A percentile compares a stretch with the other conserved stretches of the same genome.
Evolutionary conservation across 257 asterid genomes (phyloP).

Genomic region (Fraxinus excelsior): DNA sequence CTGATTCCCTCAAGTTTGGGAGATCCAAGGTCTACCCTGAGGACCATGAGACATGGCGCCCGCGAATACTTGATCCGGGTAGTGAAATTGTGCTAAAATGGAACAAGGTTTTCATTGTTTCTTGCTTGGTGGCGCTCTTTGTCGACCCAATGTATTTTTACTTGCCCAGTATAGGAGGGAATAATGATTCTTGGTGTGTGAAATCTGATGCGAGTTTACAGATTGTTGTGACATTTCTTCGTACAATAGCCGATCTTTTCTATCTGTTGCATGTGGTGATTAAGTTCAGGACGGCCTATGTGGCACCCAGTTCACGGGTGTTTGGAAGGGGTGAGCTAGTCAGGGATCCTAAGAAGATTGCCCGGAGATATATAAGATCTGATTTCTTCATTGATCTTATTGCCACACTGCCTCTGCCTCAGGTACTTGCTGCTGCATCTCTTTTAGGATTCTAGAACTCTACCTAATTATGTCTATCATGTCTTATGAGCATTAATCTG

Average conservation of each 20-base stretch:
- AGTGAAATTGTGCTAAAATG: slow-evolving; percentile 86
- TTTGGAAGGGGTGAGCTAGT: slow-evolving; percentile 99
- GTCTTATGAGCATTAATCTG: neutral
- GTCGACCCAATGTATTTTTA: slow-evolving; percentile 88
- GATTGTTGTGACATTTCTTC: slow-evolving; percentile 75
- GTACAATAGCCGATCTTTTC: slow-evolving; percentile 85
- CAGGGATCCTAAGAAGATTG: slow-evolving; percentile 85
- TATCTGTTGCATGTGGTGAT: slow-evolving; percentile 77
- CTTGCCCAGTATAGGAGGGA: slow-evolving; percentile 78
- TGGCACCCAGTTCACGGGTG: slow-evolving; percentile 90
- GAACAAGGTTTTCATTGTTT: slow-evolving; percentile 84
- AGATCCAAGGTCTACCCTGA: slow-evolving; percentile 58
- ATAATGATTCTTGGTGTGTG: slow-evolving; percentile 57
- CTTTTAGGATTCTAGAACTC: neutral
- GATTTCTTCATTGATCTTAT: slow-evolving; percentile 85
- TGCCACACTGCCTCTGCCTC: slow-evolving; percentile 93
- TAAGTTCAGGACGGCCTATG: slow-evolving; percentile 91
- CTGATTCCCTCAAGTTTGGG: slow-evolving; percentile 54
- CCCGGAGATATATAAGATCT: slow-evolving; percentile 66
- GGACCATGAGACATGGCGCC: slow-evolving; percentile 57
- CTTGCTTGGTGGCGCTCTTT: slow-evolving; percentile 83
- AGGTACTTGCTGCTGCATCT: slow-evolving; percentile 49
- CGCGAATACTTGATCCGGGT: slow-evolving; percentile 83
- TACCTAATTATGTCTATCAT: neutral
- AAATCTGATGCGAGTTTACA: slow-evolving; percentile 71